Evolutionary conservation across 2,329 filamentous ascomycete species (phyloP).

Genomic region (Alternaria arbusti): DNA sequence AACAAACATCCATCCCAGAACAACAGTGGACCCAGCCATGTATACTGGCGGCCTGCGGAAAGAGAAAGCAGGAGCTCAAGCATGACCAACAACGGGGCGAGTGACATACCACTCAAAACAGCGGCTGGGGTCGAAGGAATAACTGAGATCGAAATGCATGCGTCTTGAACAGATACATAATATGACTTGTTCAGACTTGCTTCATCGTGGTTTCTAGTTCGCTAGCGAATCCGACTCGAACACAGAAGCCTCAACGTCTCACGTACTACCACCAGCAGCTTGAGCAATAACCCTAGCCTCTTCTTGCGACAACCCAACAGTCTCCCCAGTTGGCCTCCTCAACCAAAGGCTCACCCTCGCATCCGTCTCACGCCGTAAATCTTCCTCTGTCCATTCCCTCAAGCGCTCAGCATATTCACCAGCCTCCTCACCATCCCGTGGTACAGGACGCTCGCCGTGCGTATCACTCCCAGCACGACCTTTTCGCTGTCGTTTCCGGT

Average conservation of each 20-base stretch:
- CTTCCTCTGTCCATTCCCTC: neutral
- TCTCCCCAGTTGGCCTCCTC: neutral
- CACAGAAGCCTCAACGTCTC: neutral
- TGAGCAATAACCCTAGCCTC: neutral
- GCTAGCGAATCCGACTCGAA: neutral
- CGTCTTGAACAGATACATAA: neutral
- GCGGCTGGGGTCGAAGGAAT: neutral
- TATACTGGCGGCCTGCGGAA: neutral
- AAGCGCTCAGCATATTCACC: neutral
- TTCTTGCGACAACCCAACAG: neutral
- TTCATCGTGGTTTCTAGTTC: neutral
- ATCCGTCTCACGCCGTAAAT: neutral
- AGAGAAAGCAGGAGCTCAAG: neutral
- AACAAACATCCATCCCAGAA: neutral
- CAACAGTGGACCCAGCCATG: neutral
- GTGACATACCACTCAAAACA: neutral
- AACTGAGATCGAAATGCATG: neutral
- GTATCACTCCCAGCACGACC: neutral
- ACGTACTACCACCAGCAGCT: neutral
- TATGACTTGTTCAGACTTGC: neutral
- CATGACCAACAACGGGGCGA: neutral
- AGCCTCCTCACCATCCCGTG: neutral
- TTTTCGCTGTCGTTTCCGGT: neutral
- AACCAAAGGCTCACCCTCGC: neutral
- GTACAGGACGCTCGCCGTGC: neutral